Evolutionary conservation across 2,329 filamentous ascomycete species (phyloP), one percentile per base, ranked within the genome.

Genomic region (Cladosporium phlei): DNA sequence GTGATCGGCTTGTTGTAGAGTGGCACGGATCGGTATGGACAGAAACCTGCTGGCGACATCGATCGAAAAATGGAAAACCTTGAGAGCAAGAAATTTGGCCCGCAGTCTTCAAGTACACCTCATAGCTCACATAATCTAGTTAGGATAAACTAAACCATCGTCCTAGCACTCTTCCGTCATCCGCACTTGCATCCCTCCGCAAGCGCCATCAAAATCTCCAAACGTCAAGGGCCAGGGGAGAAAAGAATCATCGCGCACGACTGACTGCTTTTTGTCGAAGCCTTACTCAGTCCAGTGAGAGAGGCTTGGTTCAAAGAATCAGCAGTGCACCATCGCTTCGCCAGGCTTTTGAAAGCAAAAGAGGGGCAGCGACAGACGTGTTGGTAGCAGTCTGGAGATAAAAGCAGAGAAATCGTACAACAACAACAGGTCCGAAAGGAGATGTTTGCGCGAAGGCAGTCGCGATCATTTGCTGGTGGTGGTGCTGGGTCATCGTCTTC

Each of bases 381-480:
- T 38, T 38, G 37, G 19, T 39, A 28, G 37, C 37, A 39, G 22
- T 39, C 37, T 39, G 37, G n/a, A 21, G 37, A n/a, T n/a, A 29
- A 21, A 21, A 42, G 21, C 16, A 21, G 17, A 25, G 24, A 10
- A 25, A 25, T 43, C 39, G 39, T 43, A 43, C 39, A 43, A n/a
- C n/a, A n/a, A n/a, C 17, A 29, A 28, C 25, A 39, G 35, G 27
- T 42, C 27, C 25, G n/a, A 20, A 29, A 42, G 38, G 38, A 42
- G 20, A 42, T 42, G 38, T 42, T 33, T 14, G 24, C 42, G 42
- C 42, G 32, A 45, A 45, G 42, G 42, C 32, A 45, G 42, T 33
- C 42, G 42, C 42, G 32, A 24, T 12, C 16, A n/a, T 4, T 22
- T 22, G 24, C 32, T 45, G 42, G 42, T 45, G 32, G 20, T 14